Evolutionary conservation across 192 early-diverging fungal genomes (phyloP).

Genomic region (Hyaloraphidium curvatum): DNA sequence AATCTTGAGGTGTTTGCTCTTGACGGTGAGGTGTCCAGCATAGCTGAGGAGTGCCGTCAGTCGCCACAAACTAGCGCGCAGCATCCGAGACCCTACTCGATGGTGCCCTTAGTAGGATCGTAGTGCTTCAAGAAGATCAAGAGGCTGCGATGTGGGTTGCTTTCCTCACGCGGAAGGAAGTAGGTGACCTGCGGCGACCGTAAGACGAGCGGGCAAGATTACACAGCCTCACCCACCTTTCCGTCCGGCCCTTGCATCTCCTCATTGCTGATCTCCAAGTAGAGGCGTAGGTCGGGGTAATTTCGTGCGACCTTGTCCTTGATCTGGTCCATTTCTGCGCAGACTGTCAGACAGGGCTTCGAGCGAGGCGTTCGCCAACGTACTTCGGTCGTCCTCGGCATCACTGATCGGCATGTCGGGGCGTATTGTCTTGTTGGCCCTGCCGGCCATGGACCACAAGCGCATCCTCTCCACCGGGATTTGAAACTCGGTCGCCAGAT

Average conservation of each 20-base stretch:
- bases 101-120: constrained; percentile 31
- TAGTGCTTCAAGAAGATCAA: constrained; percentile 78
- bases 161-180: constrained; percentile 12
- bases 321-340: constrained; percentile 19
- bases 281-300: constrained; percentile 21
- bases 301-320: constrained; percentile 6
- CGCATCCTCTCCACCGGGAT: constrained; percentile 34
- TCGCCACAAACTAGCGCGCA: no score
- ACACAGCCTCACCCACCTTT: background rate
- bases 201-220: background rate
- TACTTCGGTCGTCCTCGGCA: constrained; percentile 22
- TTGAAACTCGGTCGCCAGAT: background rate
- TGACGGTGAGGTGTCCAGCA: constrained; percentile 10
- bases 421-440: constrained; percentile 81
- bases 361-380: constrained; percentile 4
- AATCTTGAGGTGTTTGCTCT: constrained; percentile 20
- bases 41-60: constrained; percentile 7
- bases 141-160: constrained; percentile 9
- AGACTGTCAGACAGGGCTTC: background rate
- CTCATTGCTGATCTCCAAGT: constrained; percentile 15
- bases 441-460: constrained; percentile 68
- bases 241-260: background rate
- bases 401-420: constrained; percentile 51
- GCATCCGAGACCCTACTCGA: constrained; percentile 35
- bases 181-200: background rate